These are phyloP conservation scores for Saccharomycopsis vini DNA, from an alignment of 805 yeast species.

Conservation along the genomic window DNA sequence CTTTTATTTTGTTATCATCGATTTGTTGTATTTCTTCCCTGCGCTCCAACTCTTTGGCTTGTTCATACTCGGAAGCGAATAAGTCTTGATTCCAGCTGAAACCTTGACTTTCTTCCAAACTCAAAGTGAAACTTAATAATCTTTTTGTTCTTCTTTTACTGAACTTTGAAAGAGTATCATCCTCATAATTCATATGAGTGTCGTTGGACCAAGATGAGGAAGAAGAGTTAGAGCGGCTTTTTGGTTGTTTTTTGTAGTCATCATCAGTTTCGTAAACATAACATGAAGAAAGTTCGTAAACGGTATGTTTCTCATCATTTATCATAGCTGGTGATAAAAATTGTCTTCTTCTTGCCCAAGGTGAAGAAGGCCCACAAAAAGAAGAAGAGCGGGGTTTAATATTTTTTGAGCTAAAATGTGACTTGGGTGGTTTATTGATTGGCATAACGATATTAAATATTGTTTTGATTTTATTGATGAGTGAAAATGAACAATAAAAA, in stretches of 20 bases:
- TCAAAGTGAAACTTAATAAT: constrained; percentile 34
- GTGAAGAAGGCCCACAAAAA: constrained; percentile 33
- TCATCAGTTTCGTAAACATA: not conserved
- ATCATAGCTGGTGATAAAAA: constrained; percentile 52
- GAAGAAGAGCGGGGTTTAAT: not conserved
- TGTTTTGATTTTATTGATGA: too few relatives aligned
- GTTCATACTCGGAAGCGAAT: constrained; percentile 66
- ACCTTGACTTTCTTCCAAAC: constrained; percentile 59
- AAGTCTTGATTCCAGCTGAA: constrained; percentile 70
- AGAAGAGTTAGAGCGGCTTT: not conserved
- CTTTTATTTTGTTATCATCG: not conserved
- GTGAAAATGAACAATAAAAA: too few relatives aligned
- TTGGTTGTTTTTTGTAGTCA: constrained; percentile 2
- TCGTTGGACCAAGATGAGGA: not conserved
- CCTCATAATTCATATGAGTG: not conserved
- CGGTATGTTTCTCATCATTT: constrained; percentile 43
- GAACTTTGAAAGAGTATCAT: not conserved
- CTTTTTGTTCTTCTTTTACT: not conserved
- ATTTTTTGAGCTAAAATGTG: too few relatives aligned
- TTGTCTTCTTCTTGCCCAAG: constrained; percentile 47
- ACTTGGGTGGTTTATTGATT: too few relatives aligned
- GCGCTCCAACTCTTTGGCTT: constrained; percentile 22
- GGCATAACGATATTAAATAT: too few relatives aligned
- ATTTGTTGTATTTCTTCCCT: not conserved
- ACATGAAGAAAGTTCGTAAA: constrained; percentile 34